Base-by-base conservation (phyloP, 352 stramenopile species). In the Pythium graminicola region DNA sequence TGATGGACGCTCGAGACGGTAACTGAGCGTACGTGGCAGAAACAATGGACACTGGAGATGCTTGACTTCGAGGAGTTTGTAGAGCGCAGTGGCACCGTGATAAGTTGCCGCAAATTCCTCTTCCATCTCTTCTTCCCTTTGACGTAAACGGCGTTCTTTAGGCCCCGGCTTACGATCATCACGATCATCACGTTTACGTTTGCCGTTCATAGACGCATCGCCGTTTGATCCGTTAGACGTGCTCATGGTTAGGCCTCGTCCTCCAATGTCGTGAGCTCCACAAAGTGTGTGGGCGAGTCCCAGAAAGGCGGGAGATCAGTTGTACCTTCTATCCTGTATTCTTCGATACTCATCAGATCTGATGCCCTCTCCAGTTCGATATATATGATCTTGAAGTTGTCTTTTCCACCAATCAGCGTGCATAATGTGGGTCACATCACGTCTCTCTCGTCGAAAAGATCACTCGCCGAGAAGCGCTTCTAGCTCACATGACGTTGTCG, bases 61-160 rank as follows among this genome's bases (percentile, higher is more conserved):
- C 58, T 81, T 51, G 19, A 88, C 55, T 55, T 93, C 82, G 28
- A 93, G 64, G 54, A 83, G 63, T 64, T 93, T 93, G 65, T 93
- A 93, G 26, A 93, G 69, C 43, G 78, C 65, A 50, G 81, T 93
- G 50, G 86, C 64, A 2, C 63, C 72, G 45, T 86, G 73, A 63
- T 89, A 93, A 52, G 77, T 79, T 24, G 73, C 74, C n/a, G 73
- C 69, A 50, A 93, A 93, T 67, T 93, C 82, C 29, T 77, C 64
- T 58, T 88, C 77, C 67, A 89, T 83, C 51, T 83, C 74, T 47
- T 90, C 73, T 62, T 88, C 74, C 8, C 76, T 76, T 40, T 71
- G 59, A 28, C 72, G 72, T n/a, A 75, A 56, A 20, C 67, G 69
- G 14, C 72, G 72, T 49, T 74, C 65, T 69, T 38, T 75, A 28